Percentiles rank a stretch among this genome's conserved stretches.
Conservation (phyloP, 164 flowering plant species). For the Magnolia sinica region DNA sequence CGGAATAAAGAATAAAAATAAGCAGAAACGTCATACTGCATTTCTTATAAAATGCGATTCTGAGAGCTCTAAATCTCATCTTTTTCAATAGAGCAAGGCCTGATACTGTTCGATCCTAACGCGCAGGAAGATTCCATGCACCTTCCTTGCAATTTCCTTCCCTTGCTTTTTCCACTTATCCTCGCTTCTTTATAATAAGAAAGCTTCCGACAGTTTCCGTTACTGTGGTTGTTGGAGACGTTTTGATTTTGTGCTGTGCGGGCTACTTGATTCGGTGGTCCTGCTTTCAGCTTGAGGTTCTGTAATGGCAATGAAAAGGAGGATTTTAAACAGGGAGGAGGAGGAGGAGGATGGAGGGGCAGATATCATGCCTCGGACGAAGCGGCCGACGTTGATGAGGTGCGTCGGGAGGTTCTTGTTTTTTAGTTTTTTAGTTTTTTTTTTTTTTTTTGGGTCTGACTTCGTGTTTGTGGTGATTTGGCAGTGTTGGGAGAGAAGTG, state of each 20-base stretch:
- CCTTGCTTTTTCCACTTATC: neutral
- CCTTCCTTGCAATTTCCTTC: conserved; percentile 12
- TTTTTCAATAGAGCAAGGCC: neutral
- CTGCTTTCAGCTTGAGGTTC: neutral
- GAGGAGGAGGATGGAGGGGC: conserved; percentile 4
- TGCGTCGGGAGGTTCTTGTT: neutral
- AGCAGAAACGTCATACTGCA: too few species aligned
- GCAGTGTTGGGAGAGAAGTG: conserved; percentile 30
- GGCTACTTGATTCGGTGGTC: neutral
- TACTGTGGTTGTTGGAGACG: neutral
- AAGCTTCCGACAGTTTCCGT: neutral
- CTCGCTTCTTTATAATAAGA: neutral
- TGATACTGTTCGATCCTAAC: neutral
- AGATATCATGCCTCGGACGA: conserved; percentile 19
- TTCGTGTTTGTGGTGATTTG: conserved; percentile 8
- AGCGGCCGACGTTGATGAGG: conserved; percentile 19
- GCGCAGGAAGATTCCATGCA: conserved; percentile 25
- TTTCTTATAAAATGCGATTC: neutral
- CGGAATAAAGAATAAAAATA: too few species aligned
- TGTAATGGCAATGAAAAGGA: conserved; percentile 32
- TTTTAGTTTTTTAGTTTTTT: neutral
- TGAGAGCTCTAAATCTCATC: neutral
- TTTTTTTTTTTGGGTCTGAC: neutral
- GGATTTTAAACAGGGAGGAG: conserved; percentile 23
- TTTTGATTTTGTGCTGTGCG: neutral